Evolutionary conservation across 805 yeast species (phyloP).

Genomic region (Hanseniaspora pseudoguilliermondii): DNA sequence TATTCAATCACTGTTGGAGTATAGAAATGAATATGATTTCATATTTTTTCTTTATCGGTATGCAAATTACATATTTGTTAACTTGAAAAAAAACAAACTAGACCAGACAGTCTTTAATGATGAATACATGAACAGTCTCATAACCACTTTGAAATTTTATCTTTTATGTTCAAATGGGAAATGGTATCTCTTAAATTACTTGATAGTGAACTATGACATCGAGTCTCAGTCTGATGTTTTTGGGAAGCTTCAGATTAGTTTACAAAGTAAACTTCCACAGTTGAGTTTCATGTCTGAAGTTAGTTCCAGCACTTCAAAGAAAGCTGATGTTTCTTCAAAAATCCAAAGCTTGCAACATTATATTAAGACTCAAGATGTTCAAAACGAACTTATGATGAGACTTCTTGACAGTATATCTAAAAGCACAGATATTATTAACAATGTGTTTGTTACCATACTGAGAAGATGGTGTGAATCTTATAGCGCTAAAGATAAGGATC

Average conservation of each 20-base stretch:
- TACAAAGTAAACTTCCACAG: constrained; percentile 28
- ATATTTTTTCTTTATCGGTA: constrained; percentile 29
- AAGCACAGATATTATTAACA: constrained; percentile 33
- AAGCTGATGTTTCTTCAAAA: constrained; percentile 7
- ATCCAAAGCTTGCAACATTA: constrained; percentile 23
- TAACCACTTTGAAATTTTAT: constrained; percentile 5
- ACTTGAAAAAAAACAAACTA: constrained; percentile 17
- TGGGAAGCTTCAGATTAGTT: constrained; percentile 25
- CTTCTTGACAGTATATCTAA: constrained; percentile 37
- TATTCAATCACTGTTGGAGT: constrained; percentile 23
- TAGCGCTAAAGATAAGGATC: not conserved
- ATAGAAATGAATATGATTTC: constrained; percentile 19
- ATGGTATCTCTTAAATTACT: constrained; percentile 10
- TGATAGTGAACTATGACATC: constrained; percentile 6
- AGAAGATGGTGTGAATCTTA: constrained; percentile 44
- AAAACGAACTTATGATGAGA: constrained; percentile 32
- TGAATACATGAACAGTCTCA: constrained; percentile 12
- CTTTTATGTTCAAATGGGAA: constrained; percentile 11
- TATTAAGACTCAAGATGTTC: constrained; percentile 34
- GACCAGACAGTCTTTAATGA: constrained; percentile 6
- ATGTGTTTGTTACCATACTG: constrained; percentile 39
- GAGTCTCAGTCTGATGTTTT: constrained; percentile 26
- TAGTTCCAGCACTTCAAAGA: constrained; percentile 14
- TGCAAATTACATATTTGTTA: constrained; percentile 26
- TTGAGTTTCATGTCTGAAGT: constrained; percentile 6